Evolutionary conservation across 2,329 filamentous ascomycete species (phyloP).

Genomic region (Macroventuria anomochaeta): DNA sequence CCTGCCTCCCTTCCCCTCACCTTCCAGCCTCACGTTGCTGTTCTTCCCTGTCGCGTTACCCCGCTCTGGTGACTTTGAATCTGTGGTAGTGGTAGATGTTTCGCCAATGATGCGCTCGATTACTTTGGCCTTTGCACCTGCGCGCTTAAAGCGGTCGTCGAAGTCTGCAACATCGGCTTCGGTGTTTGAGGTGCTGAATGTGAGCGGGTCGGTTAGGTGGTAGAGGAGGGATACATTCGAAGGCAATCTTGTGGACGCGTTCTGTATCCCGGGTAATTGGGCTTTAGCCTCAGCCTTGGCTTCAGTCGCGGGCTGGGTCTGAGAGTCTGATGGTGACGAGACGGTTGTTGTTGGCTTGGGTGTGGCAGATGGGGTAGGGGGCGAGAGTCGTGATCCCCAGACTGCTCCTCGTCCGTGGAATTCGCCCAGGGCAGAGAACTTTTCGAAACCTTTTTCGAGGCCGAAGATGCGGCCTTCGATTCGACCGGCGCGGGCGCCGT

Average conservation of each 20-base stretch:
- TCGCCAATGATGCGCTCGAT: constrained; percentile 72
- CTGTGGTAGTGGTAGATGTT: not conserved
- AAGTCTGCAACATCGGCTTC: constrained; percentile 91
- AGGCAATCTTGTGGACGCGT: too few species aligned
- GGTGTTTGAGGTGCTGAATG: constrained; percentile 78
- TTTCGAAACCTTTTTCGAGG: constrained; percentile 91
- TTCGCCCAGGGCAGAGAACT: constrained; percentile 80
- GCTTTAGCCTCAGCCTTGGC: too few species aligned
- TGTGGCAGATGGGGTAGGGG: not conserved
- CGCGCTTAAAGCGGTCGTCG: constrained; percentile 85
- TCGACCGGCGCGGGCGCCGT: constrained; percentile 78
- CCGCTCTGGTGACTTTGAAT: constrained; percentile 16
- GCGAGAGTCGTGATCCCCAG: constrained; percentile 75
- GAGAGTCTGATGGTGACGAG: too few species aligned
- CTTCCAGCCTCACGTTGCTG: constrained; percentile 23
- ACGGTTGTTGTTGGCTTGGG: not conserved
- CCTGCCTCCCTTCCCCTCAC: constrained; percentile 20
- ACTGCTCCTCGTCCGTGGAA: constrained; percentile 79
- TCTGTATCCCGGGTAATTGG: too few species aligned
- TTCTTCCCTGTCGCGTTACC: constrained; percentile 40
- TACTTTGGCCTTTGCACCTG: constrained; percentile 82
- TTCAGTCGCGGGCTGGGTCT: too few species aligned
- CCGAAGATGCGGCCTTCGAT: constrained; percentile 91
- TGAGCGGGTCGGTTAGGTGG: constrained; percentile 78
- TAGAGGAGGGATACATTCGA: constrained; percentile 80